Conservation (phyloP, 2,329 filamentous ascomycete species). For the Drechmeria coniospora region DNA sequence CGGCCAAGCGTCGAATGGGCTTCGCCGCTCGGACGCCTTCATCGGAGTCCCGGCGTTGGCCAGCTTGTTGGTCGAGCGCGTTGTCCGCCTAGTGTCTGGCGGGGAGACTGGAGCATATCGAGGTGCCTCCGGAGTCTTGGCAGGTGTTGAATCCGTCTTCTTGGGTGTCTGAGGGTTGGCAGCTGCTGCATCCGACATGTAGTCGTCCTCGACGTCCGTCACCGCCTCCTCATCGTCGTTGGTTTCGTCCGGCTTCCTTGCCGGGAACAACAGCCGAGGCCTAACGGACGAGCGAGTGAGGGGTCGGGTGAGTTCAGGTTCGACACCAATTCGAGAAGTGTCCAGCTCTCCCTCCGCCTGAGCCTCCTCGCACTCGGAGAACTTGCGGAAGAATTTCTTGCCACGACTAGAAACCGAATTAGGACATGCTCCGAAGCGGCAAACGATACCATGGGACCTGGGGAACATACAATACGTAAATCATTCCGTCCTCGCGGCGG, state of each 20-base stretch:
- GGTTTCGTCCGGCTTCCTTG: slow-evolving; percentile 26
- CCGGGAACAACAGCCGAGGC: slow-evolving; percentile 56
- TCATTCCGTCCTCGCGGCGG: slow-evolving; percentile 53
- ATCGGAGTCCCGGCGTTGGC: slow-evolving; percentile 24
- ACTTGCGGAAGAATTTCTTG: slow-evolving; percentile 63
- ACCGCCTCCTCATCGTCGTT: slow-evolving; percentile 43
- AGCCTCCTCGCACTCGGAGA: slow-evolving; percentile 26
- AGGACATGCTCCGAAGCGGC: neutral
- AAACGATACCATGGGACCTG: too few species aligned
- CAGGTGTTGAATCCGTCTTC: slow-evolving; percentile 13
- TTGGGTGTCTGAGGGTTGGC: slow-evolving; percentile 19
- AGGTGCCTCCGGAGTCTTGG: slow-evolving; percentile 37
- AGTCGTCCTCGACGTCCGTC: slow-evolving; percentile 40
- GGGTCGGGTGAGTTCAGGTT: slow-evolving; percentile 22
- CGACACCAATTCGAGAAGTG: slow-evolving; percentile 17
- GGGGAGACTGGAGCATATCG: slow-evolving; percentile 44
- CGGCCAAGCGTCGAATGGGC: slow-evolving; percentile 54
- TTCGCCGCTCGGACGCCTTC: slow-evolving; percentile 25
- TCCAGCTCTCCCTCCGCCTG: slow-evolving; percentile 12
- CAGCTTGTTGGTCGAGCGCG: slow-evolving; percentile 38
- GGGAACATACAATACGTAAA: slow-evolving; percentile 60
- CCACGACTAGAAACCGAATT: slow-evolving; percentile 44
- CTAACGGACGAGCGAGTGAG: slow-evolving; percentile 55
- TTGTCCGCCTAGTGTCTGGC: slow-evolving; percentile 44
- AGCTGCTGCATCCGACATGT: slow-evolving; percentile 11